Percentiles rank a stretch among this genome's conserved stretches.
Evolutionary conservation across 202 grass and related monocot species (phyloP).

Genomic region (Hordeum pubiflorum): DNA sequence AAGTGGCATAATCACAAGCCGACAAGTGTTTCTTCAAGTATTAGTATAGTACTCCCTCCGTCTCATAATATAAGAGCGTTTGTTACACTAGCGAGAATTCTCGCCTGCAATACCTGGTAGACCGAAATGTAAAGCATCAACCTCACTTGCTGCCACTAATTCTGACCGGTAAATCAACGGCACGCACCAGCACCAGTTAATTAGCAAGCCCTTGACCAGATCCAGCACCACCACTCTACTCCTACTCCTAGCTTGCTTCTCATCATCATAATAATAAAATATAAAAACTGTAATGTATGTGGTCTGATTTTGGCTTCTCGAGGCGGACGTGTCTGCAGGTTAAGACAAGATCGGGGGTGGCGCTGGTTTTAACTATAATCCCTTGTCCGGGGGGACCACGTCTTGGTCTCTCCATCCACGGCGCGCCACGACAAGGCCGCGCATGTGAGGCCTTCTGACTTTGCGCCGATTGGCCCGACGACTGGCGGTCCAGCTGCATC

Average conservation of each 20-base stretch:
- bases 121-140: too few species aligned
- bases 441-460: conserved; percentile 16
- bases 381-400: conserved; percentile 7
- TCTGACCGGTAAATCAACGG: too few species aligned
- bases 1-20: neutral
- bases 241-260: too few species aligned
- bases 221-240: too few species aligned
- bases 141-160: too few species aligned
- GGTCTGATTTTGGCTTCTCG: conserved; percentile 16
- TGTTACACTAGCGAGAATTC: too few species aligned
- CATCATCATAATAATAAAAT: neutral
- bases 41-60: too few species aligned
- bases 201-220: neutral
- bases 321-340: conserved; percentile 29
- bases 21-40: neutral
- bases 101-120: too few species aligned
- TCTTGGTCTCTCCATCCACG: neutral
- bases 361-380: neutral
- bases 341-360: neutral
- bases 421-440: conserved; percentile 6
- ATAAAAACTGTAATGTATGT: too few species aligned
- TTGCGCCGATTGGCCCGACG: conserved; percentile 26
- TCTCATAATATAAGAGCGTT: too few species aligned
- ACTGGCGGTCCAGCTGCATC: neutral
- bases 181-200: too few species aligned